Evolutionary conservation across 2,329 filamentous ascomycete species (phyloP), one percentile per base, ranked within the genome.

Genomic region (Neoscytalidium dimidiatum): DNA sequence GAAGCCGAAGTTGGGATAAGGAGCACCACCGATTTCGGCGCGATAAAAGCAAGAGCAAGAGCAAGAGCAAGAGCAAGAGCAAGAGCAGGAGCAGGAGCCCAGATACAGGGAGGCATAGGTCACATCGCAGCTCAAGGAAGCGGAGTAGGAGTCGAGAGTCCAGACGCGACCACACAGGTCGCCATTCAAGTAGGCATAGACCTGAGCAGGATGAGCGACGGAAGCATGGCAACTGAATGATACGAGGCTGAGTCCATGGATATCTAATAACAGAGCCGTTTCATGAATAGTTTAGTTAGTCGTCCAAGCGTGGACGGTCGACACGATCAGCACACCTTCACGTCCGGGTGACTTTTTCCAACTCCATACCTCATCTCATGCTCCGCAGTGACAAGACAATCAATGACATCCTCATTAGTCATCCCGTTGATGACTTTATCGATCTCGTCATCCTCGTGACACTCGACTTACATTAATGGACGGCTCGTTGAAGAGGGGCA

Each of bases 1-100:
- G 62, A 33, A 62, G 38, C 38, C 7, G 58, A 64, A 64, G 49
- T 48, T 49, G 49, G n/a, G 49, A 64, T 11, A 64, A 28, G 9
- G 38, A 64, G 5, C 35, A 21, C n/a, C 33, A 49, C 19, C 44
- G 26, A 28, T n/a, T 23, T n/a, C 35, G 46, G 19, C 48, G 49
- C 11, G 29, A 26, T 14, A 49, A 33, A 28, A 62, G 60, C 31
- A 66, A 65, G 17, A 62, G 63, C 35, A 58, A 56, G 51, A 64
- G 52, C 23, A 64, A 43, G 28, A 64, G 43, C 31, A 51, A 43
- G 14, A 31, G 61, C 13, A 52, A 35, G 14, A 28, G 29, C 17
- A 53, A 38, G 29, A 57, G 62, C 53, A 62, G 58, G 28, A 48
- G 58, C 19, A 41, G 23, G 14, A 62, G 61, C 23, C 49, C 61